Percentiles rank a stretch among this genome's conserved stretches.
These are phyloP conservation scores for Pichia pseudocactophila DNA, from an alignment of 805 yeast species.

Conservation along the genomic window DNA sequence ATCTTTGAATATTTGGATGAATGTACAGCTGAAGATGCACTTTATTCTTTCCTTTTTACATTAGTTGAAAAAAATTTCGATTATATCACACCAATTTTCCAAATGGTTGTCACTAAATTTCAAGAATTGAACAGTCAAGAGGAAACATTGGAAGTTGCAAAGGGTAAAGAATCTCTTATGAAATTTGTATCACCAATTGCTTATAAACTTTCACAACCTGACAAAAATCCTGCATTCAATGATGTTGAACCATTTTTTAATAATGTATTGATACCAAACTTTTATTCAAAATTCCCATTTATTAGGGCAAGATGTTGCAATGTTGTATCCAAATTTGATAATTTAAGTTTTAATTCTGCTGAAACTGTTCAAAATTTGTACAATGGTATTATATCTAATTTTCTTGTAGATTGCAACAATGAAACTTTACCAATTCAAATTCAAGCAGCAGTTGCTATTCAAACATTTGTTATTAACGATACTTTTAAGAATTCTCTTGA, in stretches of 20 bases:
- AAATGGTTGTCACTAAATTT: constrained; percentile 48
- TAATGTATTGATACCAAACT: constrained; percentile 61
- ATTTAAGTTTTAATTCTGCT: constrained; percentile 40
- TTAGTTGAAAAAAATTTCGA: constrained; percentile 59
- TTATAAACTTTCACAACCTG: constrained; percentile 39
- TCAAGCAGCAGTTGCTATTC: constrained; percentile 79
- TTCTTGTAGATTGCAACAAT: constrained; percentile 33
- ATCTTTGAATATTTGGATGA: constrained; percentile 52
- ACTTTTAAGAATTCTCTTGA: constrained; percentile 63
- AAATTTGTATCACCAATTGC: constrained; percentile 71
- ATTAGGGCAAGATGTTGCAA: constrained; percentile 71
- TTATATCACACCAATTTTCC: constrained; percentile 51
- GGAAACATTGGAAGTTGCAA: constrained; percentile 44
- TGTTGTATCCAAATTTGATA: constrained; percentile 55
- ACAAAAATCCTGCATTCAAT: constrained; percentile 45
- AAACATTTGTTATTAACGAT: constrained; percentile 58
- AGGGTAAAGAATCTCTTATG: constrained; percentile 69
- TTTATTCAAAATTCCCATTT: constrained; percentile 52
- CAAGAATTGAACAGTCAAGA: constrained; percentile 26
- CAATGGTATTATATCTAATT: constrained; percentile 38
- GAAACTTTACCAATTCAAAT: constrained; percentile 63
- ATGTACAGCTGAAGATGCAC: constrained; percentile 69
- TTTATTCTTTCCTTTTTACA: constrained; percentile 61
- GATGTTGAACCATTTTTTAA: constrained; percentile 66
- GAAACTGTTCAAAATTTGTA: constrained; percentile 31